phyloP scores from a whole-genome alignment of 345 rosid genomes.

The Pelargonium nanum region DNA sequence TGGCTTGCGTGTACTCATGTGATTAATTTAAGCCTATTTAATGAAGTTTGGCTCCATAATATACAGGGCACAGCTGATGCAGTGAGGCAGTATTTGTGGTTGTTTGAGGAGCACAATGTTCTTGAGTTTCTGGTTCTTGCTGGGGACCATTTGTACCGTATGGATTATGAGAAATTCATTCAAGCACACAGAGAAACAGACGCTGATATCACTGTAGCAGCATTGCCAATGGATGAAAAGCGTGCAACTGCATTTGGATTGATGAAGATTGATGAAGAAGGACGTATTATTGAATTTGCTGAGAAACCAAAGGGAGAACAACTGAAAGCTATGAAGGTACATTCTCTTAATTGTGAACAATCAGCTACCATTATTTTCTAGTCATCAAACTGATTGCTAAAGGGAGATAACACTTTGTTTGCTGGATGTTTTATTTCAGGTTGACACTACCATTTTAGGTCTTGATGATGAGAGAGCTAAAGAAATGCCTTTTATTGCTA shows the following conservation, averaged over 20 bases:
- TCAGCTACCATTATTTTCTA: background rate
- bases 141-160: constrained; percentile 91
- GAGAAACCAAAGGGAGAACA: constrained; percentile 97
- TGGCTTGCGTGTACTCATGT: background rate
- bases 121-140: constrained; percentile 89
- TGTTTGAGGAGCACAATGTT: constrained; percentile 95
- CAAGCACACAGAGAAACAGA: constrained; percentile 95
- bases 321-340: constrained; percentile 80
- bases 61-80: constrained; percentile 95
- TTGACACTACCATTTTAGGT: constrained; percentile 88
- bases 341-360: background rate
- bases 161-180: constrained; percentile 95
- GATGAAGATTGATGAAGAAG: constrained; percentile 98
- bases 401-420: background rate
- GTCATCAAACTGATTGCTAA: background rate
- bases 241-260: constrained; percentile 89
- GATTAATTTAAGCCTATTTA: constrained; percentile 1
- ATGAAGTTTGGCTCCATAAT: background rate
- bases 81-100: constrained; percentile 88
- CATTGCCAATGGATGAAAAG: constrained; percentile 90
- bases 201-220: constrained; percentile 98
- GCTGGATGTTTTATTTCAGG: constrained; percentile 29
- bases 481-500: constrained; percentile 93
- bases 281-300: constrained; percentile 78
- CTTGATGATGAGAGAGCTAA: constrained; percentile 87